phyloP scores from a whole-genome alignment of 345 rosid genomes.

The Erucastrum elatum region DNA sequence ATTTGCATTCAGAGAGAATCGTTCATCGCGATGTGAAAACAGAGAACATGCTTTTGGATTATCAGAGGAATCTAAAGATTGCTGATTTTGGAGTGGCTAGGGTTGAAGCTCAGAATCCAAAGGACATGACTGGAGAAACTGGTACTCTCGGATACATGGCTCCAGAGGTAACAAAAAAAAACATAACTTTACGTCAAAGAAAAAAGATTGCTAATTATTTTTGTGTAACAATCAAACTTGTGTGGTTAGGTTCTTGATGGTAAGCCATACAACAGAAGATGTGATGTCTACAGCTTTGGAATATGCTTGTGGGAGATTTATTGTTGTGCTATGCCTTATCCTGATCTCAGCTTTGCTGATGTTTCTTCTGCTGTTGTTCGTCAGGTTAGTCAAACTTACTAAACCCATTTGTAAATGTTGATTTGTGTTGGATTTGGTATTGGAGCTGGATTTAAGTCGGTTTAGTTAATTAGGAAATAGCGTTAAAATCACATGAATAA shows the following conservation, averaged over 20 bases:
- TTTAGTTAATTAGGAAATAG: slow-evolving; percentile 1
- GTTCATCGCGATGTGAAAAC: slow-evolving; percentile 98
- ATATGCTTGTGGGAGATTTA: slow-evolving; percentile 99
- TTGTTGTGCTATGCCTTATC: slow-evolving; percentile 95
- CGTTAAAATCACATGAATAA: background rate
- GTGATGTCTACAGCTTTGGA: slow-evolving; percentile 98
- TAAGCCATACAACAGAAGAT: slow-evolving; percentile 91
- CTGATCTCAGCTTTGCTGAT: slow-evolving; percentile 88
- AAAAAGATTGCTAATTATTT: background rate
- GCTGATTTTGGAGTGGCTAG: slow-evolving; percentile 99
- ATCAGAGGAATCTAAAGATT: slow-evolving; percentile 69
- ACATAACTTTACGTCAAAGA: background rate
- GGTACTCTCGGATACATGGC: slow-evolving; percentile 99
- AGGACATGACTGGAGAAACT: slow-evolving; percentile 99
- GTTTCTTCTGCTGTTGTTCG: slow-evolving; percentile 90
- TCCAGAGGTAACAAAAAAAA: slow-evolving; percentile 68
- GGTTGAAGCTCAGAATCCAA: slow-evolving; percentile 97
- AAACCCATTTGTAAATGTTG: background rate
- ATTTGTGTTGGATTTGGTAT: background rate
- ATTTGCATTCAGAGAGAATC: slow-evolving; percentile 86
- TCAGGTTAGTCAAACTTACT: slow-evolving; percentile 54
- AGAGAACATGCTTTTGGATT: slow-evolving; percentile 89
- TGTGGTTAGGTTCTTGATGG: slow-evolving; percentile 83
- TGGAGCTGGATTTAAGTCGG: background rate
- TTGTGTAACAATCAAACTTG: background rate